Base-by-base conservation (phyloP, 768 basidiomycete genomes). In the Leucocoprinus birnbaumii region DNA sequence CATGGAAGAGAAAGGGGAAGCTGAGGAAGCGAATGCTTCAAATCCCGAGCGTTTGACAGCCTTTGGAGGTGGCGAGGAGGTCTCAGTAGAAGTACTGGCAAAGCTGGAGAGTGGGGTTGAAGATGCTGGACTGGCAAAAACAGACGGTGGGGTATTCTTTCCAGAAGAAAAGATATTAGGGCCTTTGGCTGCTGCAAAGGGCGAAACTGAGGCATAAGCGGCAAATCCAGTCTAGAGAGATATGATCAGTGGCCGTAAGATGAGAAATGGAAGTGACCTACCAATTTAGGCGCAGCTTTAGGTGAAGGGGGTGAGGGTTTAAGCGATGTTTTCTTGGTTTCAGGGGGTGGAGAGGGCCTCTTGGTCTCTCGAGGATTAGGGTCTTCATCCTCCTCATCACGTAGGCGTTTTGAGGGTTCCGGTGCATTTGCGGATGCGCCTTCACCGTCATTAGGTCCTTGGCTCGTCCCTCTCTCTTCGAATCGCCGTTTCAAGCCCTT, bases 141-240 rank as follows among this genome's bases (percentile, higher is more conserved):
- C 40, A 42, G 35, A 41, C 19, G 59, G 58, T 13, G 65, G 57
- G 18, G 71, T 57, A 35, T 78, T 62, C 62, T 74, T 75, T 49
- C 66, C 65, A 10, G 76, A 68, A 16, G 71, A 65, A 61, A 83
- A 82, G 21, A 77, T 59, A 63, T 80, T 87, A 57, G 85, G 80
- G 45, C 87, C 89, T 61, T 85, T 89, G 63, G 88, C 83, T 45
- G 80, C 69, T 13, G 86, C 83, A 62, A 91, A 91, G 3, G 89
- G 89, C 2, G 89, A 91, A 53, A 74, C 78, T 10, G 87, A 85
- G 11, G 89, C 89, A 62, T 90, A 92, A 2, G 88, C 86, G 80
- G 86, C 84, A 67, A 92, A 92, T 22, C 89, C 89, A 51, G 80
- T 72, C 87, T 87, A 55, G 9, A 48, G 46, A 19, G 56, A 26